Conservation (phyloP, 2,329 filamentous ascomycete genomes). For the Fusarium sp. region DNA sequence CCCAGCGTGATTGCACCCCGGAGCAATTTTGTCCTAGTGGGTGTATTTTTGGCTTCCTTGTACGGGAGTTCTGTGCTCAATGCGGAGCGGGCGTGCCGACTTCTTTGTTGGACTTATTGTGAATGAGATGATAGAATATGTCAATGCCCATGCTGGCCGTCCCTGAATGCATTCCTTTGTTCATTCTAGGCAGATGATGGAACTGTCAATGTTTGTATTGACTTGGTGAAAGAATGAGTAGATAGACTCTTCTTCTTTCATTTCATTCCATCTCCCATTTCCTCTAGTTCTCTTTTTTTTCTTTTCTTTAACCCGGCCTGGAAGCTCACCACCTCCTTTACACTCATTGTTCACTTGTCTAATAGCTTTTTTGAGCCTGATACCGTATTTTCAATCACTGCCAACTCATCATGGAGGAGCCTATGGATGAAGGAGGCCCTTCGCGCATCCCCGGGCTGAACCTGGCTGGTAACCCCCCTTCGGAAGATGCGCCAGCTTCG, state of each 20-base stretch:
- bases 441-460: background rate
- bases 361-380: background rate
- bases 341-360: background rate
- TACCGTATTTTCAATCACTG: background rate
- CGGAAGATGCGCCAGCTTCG: background rate
- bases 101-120: conserved; percentile 38
- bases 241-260: background rate
- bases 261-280: background rate
- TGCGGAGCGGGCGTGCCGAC: conserved; percentile 3
- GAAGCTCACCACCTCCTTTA: background rate
- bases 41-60: background rate
- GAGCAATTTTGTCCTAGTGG: background rate
- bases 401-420: conserved; percentile 9
- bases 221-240: background rate
- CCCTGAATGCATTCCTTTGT: conserved; percentile 1
- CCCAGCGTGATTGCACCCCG: background rate
- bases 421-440: background rate
- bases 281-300: background rate
- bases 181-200: conserved; percentile 5
- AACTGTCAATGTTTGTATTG: background rate
- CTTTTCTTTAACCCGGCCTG: background rate
- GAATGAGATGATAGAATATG: background rate
- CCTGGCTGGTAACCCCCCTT: background rate
- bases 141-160: background rate
- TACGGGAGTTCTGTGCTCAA: background rate